These are phyloP conservation scores for button mushroom (Agaricus bisporus) DNA, from an alignment of 768 basidiomycete species.

Conservation along the genomic window DNA sequence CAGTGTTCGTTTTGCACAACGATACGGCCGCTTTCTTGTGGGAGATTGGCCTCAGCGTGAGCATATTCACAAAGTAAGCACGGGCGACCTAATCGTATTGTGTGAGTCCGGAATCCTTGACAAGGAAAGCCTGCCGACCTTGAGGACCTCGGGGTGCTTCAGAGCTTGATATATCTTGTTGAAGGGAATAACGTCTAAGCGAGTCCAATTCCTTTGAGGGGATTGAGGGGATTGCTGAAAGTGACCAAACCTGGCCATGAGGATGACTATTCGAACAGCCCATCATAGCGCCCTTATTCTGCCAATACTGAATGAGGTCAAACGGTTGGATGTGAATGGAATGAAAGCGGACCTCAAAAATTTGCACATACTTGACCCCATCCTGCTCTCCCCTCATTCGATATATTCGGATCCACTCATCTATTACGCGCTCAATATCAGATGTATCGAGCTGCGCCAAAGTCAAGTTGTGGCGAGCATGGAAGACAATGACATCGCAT, in stretches of 20 bases:
- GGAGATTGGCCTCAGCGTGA: slow-evolving; percentile 47
- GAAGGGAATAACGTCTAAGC: slow-evolving; percentile 42
- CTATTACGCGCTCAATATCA: slow-evolving; percentile 62
- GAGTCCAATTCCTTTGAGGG: slow-evolving; percentile 62
- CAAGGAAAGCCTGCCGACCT: slow-evolving; percentile 19
- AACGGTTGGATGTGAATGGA: not conserved
- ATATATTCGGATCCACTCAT: slow-evolving; percentile 71
- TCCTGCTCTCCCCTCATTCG: slow-evolving; percentile 48
- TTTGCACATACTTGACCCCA: slow-evolving; percentile 80
- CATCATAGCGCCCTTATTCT: slow-evolving; percentile 95
- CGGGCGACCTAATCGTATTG: slow-evolving; percentile 35
- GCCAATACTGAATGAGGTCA: not conserved
- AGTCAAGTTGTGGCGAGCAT: slow-evolving; percentile 81
- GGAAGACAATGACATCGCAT: slow-evolving; percentile 88
- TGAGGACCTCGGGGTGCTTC: slow-evolving; percentile 51
- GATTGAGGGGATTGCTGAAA: slow-evolving; percentile 64
- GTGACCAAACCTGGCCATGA: slow-evolving; percentile 86
- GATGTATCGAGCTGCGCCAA: slow-evolving; percentile 54
- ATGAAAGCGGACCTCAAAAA: slow-evolving; percentile 65
- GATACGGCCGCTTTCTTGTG: slow-evolving; percentile 41
- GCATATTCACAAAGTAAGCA: slow-evolving; percentile 82
- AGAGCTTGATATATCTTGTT: slow-evolving; percentile 24
- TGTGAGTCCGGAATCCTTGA: not conserved
- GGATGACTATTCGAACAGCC: slow-evolving; percentile 94
- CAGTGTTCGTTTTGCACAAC: slow-evolving; percentile 72